Evolutionary conservation across 2,329 filamentous ascomycete species (phyloP), one percentile per base, ranked within the genome.

Genomic region (Mycogone perniciosa): DNA sequence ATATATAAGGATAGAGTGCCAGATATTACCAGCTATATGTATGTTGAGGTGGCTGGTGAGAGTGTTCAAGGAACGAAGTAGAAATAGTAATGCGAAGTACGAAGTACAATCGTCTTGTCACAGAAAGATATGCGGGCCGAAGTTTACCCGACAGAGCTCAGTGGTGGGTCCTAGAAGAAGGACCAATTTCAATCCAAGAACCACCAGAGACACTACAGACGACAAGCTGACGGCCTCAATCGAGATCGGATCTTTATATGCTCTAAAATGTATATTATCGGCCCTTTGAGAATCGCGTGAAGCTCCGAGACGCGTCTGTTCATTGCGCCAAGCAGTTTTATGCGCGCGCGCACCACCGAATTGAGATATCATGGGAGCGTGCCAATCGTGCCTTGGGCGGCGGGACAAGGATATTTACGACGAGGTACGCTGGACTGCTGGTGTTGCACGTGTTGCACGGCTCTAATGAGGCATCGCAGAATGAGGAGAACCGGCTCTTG

Each of bases 301-400:
- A 52, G 26, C 44, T 44, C 44, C 33, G 26, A 20, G 31, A 52
- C 59, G 50, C 54, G 56, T 57, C 11, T 50, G 46, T 34, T 31
- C 33, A 29, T 27, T 44, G 48, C 45, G 38, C 50, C 48, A 46
- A 49, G 56, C 53, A 58, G 59, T 54, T 58, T 58, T 62, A 59
- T 54, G 51, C 56, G 52, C 46, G 42, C 49, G 52, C 46, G 40
- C 48, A 51, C 10, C 37, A 29, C 30, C 27, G 44, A 48, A 11
- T 20, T 27, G 42, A 31, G 43, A 41, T 50, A 66, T 46, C 54
- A 84, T 84, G 81, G 81, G 81, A 53, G 73, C 73, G 64, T 84
- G 81, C 66, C 72, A 76, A 54, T 84, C 81, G 50, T 85, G 81
- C 61, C 67, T 85, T 41, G 79, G 81, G 55, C 65, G 70, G 56